Conservation (phyloP, 257 asterid species). For the Paulownia fortunei region DNA sequence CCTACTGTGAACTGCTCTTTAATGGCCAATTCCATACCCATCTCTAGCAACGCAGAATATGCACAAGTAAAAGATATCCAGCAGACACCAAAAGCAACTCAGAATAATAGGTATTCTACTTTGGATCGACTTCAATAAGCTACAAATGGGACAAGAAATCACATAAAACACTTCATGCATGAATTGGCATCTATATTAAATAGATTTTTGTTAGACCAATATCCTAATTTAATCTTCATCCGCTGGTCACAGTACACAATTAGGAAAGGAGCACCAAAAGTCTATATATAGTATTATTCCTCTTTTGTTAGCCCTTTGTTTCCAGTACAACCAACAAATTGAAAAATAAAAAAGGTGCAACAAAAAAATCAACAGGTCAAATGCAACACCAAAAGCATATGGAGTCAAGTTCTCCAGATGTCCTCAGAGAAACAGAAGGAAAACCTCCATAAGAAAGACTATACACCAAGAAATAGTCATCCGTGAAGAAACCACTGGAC, state of each 20-base stretch:
- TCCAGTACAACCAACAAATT: neutral
- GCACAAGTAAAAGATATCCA: conserved; percentile 5
- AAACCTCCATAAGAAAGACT: conserved; percentile 5
- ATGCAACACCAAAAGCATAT: conserved; percentile 17
- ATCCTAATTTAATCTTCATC: neutral
- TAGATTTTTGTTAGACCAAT: neutral
- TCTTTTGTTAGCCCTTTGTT: neutral
- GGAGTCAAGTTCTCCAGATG: conserved; percentile 14
- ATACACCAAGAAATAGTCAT: conserved; percentile 19
- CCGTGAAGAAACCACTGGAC: conserved; percentile 1
- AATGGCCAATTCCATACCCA: conserved; percentile 3
- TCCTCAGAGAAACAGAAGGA: conserved; percentile 24
- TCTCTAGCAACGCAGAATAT: conserved; percentile 17
- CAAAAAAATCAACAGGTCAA: neutral
- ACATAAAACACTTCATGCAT: conserved; percentile 14
- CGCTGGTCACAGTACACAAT: conserved; percentile 16
- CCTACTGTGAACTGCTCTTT: conserved; percentile 25
- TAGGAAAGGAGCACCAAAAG: conserved; percentile 13
- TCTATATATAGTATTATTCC: neutral
- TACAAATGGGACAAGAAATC: conserved; percentile 12
- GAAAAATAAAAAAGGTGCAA: neutral
- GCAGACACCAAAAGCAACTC: conserved; percentile 24
- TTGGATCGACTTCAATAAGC: conserved; percentile 9
- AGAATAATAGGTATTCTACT: neutral
- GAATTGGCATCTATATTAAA: neutral